These are phyloP conservation scores for Orbilia oligospora DNA, from an alignment of 2,329 filamentous ascomycete species.

Conservation along the genomic window DNA sequence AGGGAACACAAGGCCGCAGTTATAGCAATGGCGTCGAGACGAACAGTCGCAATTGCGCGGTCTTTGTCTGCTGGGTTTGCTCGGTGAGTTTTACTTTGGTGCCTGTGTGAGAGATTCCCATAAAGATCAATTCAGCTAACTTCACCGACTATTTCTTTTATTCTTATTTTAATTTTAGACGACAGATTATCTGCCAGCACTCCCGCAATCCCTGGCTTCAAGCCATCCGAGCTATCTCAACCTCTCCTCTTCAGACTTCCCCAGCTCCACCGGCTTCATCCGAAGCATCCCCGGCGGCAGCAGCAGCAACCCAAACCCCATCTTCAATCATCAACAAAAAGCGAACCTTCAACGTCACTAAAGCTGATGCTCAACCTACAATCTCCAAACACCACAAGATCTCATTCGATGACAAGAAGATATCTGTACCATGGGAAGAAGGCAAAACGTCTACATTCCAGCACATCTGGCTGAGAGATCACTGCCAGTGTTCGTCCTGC, in stretches of 20 bases:
- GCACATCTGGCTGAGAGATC: conserved; percentile 72
- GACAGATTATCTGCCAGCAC: conserved; percentile 47
- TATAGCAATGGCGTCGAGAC: conserved; percentile 55
- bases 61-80: conserved; percentile 51
- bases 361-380: conserved; percentile 63
- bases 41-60: conserved; percentile 50
- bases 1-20: conserved; percentile 22
- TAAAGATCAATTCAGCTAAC: background rate
- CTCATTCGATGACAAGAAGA: conserved; percentile 63
- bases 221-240: conserved; percentile 54
- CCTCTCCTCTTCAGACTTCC: conserved; percentile 20
- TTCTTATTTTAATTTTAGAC: conserved; percentile 12
- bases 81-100: conserved; percentile 32
- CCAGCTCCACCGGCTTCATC: conserved; percentile 15
- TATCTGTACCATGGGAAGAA: conserved; percentile 64
- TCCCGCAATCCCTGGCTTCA: conserved; percentile 55
- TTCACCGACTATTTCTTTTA: background rate
- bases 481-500: conserved; percentile 78
- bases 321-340: conserved; percentile 38
- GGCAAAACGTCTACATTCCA: conserved; percentile 64
- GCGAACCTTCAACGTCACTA: conserved; percentile 64
- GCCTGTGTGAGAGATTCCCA: background rate
- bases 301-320: conserved; percentile 7
- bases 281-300: background rate
- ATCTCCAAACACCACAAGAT: conserved; percentile 64